phyloP scores from a whole-genome alignment of 2,329 filamentous ascomycete species.

The Sporothrix sp. region DNA sequence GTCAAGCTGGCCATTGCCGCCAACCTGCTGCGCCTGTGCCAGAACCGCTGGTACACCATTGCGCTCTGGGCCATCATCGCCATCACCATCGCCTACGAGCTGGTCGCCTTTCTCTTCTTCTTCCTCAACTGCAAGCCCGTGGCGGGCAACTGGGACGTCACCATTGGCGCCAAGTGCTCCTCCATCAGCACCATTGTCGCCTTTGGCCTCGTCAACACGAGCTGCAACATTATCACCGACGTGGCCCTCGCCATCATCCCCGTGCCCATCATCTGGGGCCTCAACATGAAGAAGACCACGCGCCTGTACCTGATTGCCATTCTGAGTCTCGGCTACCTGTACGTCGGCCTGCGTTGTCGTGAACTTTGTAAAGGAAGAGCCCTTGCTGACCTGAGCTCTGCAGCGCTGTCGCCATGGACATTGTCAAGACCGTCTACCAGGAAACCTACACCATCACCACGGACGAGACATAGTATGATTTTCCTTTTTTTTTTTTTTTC shows the following conservation, averaged over 20 bases:
- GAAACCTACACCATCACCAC: slow-evolving; percentile 24
- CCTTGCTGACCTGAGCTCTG: background rate
- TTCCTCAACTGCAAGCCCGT: slow-evolving; percentile 20
- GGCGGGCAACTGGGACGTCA: slow-evolving; percentile 19
- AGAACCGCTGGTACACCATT: slow-evolving; percentile 21
- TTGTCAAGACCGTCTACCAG: slow-evolving; percentile 31
- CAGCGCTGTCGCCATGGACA: slow-evolving; percentile 31
- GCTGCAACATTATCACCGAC: slow-evolving; percentile 35
- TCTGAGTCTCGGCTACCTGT: slow-evolving; percentile 34
- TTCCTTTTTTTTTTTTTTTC: slow-evolving; percentile 21
- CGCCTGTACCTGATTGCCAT: slow-evolving; percentile 32
- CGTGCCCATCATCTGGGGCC: slow-evolving; percentile 31
- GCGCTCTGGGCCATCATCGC: slow-evolving; percentile 21
- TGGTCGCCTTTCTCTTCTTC: slow-evolving; percentile 20
- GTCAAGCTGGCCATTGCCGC: slow-evolving; percentile 19
- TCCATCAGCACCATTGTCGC: slow-evolving; percentile 22
- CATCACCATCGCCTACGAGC: slow-evolving; percentile 14
- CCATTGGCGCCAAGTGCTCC: slow-evolving; percentile 17
- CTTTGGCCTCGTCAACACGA: slow-evolving; percentile 32
- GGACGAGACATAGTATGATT: slow-evolving; percentile 27
- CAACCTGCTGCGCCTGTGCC: slow-evolving; percentile 18
- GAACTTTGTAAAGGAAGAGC: no score
- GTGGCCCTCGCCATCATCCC: slow-evolving; percentile 34
- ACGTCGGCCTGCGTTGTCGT: slow-evolving; percentile 7
- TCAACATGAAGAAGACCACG: slow-evolving; percentile 31